Evolutionary conservation across 352 stramenopile species (phyloP).

Genomic region (Phytophthora vignae): DNA sequence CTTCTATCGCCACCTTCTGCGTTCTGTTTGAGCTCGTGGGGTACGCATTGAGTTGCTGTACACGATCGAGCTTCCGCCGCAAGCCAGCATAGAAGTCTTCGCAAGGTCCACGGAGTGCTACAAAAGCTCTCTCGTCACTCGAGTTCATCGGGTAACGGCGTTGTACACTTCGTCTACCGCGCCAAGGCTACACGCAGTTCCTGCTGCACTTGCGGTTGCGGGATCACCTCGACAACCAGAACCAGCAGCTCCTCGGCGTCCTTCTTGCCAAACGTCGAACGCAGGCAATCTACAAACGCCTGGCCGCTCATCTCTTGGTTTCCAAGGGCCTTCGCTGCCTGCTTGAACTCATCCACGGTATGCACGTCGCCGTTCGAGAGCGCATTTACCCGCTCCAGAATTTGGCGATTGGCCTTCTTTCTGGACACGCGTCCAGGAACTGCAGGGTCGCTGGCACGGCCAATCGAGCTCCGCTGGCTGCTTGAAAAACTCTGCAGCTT

Average conservation of each 20-base stretch:
- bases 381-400: conserved; percentile 69
- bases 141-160: background rate
- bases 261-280: conserved; percentile 62
- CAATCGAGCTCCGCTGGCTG: conserved; percentile 28
- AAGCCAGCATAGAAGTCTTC: background rate
- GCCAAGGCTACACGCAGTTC: conserved; percentile 62
- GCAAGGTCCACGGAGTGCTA: background rate
- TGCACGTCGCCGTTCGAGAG: conserved; percentile 58
- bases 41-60: conserved; percentile 1
- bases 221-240: conserved; percentile 73
- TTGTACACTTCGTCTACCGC: conserved; percentile 29
- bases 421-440: conserved; percentile 39
- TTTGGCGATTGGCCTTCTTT: conserved; percentile 76
- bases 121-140: background rate
- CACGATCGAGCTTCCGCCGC: background rate
- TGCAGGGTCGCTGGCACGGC: conserved; percentile 30
- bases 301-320: conserved; percentile 74
- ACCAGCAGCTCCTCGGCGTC: conserved; percentile 65
- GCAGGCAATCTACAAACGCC: conserved; percentile 70
- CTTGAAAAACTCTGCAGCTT: conserved; percentile 46
- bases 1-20: conserved; percentile 46
- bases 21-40: conserved; percentile 25
- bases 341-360: conserved; percentile 68
- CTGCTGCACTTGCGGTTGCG: conserved; percentile 62
- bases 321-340: conserved; percentile 71